Evolutionary conservation across 805 yeast species (phyloP).

Genomic region (Nakazawaea siamensis): DNA sequence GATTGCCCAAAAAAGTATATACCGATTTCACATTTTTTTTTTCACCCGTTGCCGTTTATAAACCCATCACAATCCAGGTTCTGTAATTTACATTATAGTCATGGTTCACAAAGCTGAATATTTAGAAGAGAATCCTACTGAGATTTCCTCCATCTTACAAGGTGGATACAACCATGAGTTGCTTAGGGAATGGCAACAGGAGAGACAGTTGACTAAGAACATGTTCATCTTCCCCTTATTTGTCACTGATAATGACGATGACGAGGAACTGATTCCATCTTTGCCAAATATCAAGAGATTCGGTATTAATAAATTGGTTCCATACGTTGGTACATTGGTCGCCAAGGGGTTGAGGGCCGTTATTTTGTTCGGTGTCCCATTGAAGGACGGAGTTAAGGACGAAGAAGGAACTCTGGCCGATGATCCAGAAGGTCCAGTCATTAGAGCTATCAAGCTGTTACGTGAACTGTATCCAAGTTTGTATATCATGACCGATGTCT

Average conservation of each 20-base stretch:
- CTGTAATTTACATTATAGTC: too few relatives aligned
- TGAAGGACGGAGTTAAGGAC: slow-evolving; percentile 71
- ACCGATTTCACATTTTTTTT: too few relatives aligned
- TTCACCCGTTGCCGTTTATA: too few relatives aligned
- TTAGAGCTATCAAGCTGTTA: slow-evolving; percentile 62
- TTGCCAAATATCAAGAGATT: slow-evolving; percentile 84
- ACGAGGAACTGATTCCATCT: slow-evolving; percentile 63
- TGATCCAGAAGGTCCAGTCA: slow-evolving; percentile 94
- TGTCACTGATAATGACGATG: slow-evolving; percentile 74
- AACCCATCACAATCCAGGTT: too few relatives aligned
- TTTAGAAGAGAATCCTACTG: slow-evolving; percentile 46
- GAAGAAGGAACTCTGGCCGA: slow-evolving; percentile 83
- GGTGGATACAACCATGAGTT: slow-evolving; percentile 95
- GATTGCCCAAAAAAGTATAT: too few relatives aligned
- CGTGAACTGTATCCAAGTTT: slow-evolving; percentile 66
- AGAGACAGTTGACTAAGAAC: slow-evolving; percentile 72
- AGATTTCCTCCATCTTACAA: slow-evolving; percentile 70
- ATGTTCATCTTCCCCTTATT: slow-evolving; percentile 93
- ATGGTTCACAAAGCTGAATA: slow-evolving; percentile 70
- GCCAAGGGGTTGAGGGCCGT: slow-evolving; percentile 80
- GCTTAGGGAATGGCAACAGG: slow-evolving; percentile 85
- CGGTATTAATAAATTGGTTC: slow-evolving; percentile 73
- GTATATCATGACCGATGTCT: slow-evolving; percentile 88
- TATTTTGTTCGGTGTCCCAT: slow-evolving; percentile 86
- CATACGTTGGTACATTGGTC: slow-evolving; percentile 62